Base-by-base conservation (phyloP, 192 early-diverging fungal genomes). In the Geranomyces michiganensis region DNA sequence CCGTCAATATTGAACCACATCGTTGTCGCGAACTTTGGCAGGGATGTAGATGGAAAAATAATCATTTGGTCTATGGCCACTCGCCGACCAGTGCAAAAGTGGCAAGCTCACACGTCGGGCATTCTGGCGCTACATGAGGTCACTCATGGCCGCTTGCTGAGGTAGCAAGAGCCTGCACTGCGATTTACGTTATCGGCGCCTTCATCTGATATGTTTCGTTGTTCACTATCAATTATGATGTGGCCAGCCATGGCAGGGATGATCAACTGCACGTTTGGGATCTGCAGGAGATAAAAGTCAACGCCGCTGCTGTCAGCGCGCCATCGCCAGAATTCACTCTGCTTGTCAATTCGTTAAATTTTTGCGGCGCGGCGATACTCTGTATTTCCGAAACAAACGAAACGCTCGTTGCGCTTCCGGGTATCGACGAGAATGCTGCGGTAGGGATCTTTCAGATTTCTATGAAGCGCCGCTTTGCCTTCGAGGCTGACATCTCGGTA, bases 291-390 rank as follows among this genome's bases (percentile, higher is more conserved):
- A 19, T 13, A 22, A 13, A 32, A 21, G 24, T 10, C 14, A 22
- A 27, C 26, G 24, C 19, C 12, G 0, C 29, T 14, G 51, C 4
- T 21, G 36, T 14, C 15, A 17, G 44, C 29, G 12, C 22, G 41
- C 13, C 22, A 15, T 41, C 10, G 36, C 63, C 56, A 41, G 22
- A 47, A 4, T 56, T 58, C 27, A 74, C 65, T 13, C 29, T 74
- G 15, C 65, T 47, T n/a, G 73, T 74, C 56, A 74, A 74, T 59
- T 67, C 73, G n/a, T 33, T 74, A 0, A 74, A 74, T 41, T 74
- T 68, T 53, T 74, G 73, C 46, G 56, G 26, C 19, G 44, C 61
- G 8, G 27, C 73, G n/a, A 15, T 73, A 19, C 46, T 72, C 13
- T 1, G 10, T 8, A 48, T 15, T 12, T 9, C 31, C 47, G 44